These are phyloP conservation scores for Acacia confusa DNA, from an alignment of 306 rosid genomes.

Conservation along the genomic window DNA sequence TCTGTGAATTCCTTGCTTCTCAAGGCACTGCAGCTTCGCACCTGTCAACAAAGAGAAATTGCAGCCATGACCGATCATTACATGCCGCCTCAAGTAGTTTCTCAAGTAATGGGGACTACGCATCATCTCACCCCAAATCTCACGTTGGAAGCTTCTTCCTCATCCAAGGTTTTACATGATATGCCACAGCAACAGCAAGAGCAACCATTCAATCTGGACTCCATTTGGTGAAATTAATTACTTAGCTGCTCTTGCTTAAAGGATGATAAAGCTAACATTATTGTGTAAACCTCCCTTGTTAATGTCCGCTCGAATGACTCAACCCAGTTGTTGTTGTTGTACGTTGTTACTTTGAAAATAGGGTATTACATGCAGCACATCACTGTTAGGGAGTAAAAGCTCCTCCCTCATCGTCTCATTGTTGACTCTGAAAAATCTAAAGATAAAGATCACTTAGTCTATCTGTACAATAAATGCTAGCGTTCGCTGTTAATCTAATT, in stretches of 20 bases:
- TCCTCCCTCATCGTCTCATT: neutral
- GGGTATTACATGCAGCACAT: neutral
- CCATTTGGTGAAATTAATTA: slow-evolving; percentile 65
- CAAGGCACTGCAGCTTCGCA: slow-evolving; percentile 73
- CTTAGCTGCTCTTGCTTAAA: neutral
- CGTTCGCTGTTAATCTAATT: neutral
- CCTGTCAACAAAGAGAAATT: slow-evolving; percentile 42
- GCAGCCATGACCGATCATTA: slow-evolving; percentile 26
- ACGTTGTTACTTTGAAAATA: neutral
- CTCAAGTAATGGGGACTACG: slow-evolving; percentile 43
- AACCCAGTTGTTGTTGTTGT: neutral
- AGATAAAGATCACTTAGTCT: neutral
- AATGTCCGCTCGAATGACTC: slow-evolving; percentile 4
- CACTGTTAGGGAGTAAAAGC: slow-evolving; percentile 2
- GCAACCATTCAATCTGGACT: slow-evolving; percentile 95
- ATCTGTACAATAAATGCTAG: neutral
- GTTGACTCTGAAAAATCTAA: neutral
- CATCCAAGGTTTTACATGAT: slow-evolving; percentile 45
- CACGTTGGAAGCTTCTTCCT: slow-evolving; percentile 64
- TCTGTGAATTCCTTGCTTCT: slow-evolving; percentile 71
- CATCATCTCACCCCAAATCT: slow-evolving; percentile 38
- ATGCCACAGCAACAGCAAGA: slow-evolving; percentile 47
- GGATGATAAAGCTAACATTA: neutral
- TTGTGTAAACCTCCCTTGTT: slow-evolving; percentile 14
- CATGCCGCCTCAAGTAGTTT: slow-evolving; percentile 41